Conservation (phyloP, 306 rosid genomes). For the Inga oerstediana region DNA sequence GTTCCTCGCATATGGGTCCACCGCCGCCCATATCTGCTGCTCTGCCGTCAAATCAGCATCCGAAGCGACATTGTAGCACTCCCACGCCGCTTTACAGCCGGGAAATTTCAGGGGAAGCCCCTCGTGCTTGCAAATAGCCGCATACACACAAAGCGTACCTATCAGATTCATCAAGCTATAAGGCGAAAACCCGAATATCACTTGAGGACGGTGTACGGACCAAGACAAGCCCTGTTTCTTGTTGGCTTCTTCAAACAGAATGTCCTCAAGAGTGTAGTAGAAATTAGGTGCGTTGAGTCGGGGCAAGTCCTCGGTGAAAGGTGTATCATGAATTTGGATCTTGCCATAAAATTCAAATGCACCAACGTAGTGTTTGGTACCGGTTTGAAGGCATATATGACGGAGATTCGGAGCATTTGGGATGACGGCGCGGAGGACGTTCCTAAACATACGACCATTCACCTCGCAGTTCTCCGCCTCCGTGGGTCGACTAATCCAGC, state of each 20-base stretch:
- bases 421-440: neutral
- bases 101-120: slow-evolving; percentile 55
- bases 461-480: too few relatives aligned
- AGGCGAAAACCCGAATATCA: slow-evolving; percentile 74
- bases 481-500: too few relatives aligned
- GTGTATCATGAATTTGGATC: slow-evolving; percentile 49
- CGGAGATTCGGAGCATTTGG: slow-evolving; percentile 58
- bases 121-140: slow-evolving; percentile 75
- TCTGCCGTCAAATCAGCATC: slow-evolving; percentile 67
- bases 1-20: slow-evolving; percentile 49
- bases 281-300: slow-evolving; percentile 49
- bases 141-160: slow-evolving; percentile 63
- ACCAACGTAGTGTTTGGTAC: slow-evolving; percentile 62
- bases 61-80: slow-evolving; percentile 43
- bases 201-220: slow-evolving; percentile 57
- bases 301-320: slow-evolving; percentile 70
- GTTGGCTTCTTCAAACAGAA: slow-evolving; percentile 46
- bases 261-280: slow-evolving; percentile 62
- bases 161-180: slow-evolving; percentile 62
- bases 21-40: slow-evolving; percentile 68
- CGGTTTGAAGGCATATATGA: slow-evolving; percentile 75
- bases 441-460: neutral
- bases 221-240: slow-evolving; percentile 55
- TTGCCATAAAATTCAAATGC: slow-evolving; percentile 39
- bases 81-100: slow-evolving; percentile 46